These are phyloP conservation scores for Ophiostoma pallidulum DNA, from an alignment of 2,329 filamentous ascomycete species.

Conservation along the genomic window DNA sequence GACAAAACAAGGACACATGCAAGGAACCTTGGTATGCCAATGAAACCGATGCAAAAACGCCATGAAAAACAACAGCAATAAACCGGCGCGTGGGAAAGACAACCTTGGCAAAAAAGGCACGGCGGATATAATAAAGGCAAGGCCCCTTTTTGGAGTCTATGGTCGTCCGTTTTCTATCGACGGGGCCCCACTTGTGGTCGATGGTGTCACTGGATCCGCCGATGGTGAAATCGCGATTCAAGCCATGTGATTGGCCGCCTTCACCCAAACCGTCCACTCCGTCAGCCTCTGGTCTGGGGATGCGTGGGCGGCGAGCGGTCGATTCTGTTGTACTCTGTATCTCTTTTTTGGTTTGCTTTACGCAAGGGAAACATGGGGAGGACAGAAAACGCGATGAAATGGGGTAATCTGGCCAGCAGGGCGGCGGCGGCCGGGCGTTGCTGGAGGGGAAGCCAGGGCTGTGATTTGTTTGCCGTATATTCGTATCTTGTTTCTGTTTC, in stretches of 20 bases:
- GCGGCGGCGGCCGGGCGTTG: neutral
- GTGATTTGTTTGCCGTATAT: no score
- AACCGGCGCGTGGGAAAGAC: no score
- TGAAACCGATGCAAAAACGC: no score
- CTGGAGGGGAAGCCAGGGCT: no score
- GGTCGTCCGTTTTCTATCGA: neutral
- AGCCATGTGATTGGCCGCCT: conserved; percentile 15
- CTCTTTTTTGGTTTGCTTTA: neutral
- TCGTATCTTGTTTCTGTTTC: no score
- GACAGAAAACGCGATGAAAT: neutral
- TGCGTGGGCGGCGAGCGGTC: neutral
- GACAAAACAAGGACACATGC: no score
- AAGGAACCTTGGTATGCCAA: no score
- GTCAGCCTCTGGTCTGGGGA: neutral
- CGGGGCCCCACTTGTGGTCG: conserved; percentile 6
- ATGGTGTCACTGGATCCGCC: conserved; percentile 17
- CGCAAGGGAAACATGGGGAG: neutral
- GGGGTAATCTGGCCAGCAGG: neutral
- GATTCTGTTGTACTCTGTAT: neutral
- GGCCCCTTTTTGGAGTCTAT: no score
- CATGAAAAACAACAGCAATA: no score
- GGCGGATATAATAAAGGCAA: no score
- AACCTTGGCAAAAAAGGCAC: no score
- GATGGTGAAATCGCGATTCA: conserved; percentile 13
- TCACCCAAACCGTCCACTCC: neutral